Base-by-base conservation (phyloP, 1,284 basidiomycete species). In the Takashimella koratensis region DNA sequence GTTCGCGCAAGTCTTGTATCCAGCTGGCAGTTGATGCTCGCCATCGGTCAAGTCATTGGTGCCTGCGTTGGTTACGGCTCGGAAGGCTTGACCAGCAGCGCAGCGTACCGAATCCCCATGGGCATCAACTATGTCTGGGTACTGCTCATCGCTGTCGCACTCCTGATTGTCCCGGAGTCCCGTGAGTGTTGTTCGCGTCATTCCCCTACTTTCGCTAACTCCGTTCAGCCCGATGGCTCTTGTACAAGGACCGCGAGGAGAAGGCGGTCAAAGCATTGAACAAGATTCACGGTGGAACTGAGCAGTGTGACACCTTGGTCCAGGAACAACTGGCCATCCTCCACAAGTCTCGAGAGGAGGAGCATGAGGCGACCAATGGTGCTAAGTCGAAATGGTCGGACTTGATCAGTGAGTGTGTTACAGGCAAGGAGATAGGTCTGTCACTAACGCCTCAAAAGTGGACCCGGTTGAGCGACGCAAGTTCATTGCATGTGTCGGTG, bases 21-120 rank as follows among this genome's bases (percentile, higher is more conserved):
- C 45, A 61, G 61, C 26, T 79, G 77, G 77, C 77, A 79, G 58
- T 65, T 78, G 39, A 68, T 78, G 60, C 71, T 79, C 25, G 77
- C 78, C 42, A 75, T 79, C 49, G 78, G 78, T 26, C 68, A 71
- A 51, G 77, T 78, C 25, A 71, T 77, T 53, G 77, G 77, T 57
- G 76, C 76, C 3, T 66, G 65, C 51, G 76, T 79, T 46, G 74
- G 70, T 50, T 70, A 77, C 41, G 76, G 69, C 30, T 50, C 60
- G 1, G 54, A 68, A 49, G 57, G 25, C 11, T 16, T 58, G 4
- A 19, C 20, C 5, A 47, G 23, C 45, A 68, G 60, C 5, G 60
- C 56, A 3, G 59, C 72, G 5, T 76, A 66, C 63, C 67, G 77
- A 47, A 74, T 77, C 55, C 77, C 77, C 10, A 75, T 77, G 52